phyloP scores from a whole-genome alignment of 2,329 filamentous ascomycete species.

The Nothopassalora personata region DNA sequence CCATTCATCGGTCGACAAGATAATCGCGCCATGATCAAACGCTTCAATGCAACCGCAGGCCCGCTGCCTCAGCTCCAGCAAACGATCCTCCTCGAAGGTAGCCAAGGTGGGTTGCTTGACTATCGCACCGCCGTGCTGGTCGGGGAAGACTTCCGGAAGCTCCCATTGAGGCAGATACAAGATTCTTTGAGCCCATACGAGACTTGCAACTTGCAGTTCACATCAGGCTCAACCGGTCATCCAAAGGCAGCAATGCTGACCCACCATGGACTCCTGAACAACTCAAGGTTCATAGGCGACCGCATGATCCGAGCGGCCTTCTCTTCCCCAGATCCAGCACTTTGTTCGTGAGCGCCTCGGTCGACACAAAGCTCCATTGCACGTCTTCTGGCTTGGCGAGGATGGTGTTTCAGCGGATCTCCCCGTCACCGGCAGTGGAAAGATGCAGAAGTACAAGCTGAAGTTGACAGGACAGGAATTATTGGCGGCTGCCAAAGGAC shows the following conservation, averaged over 20 bases:
- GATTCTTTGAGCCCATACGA: slow-evolving; percentile 57
- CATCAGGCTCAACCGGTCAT: slow-evolving; percentile 66
- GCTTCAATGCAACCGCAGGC: slow-evolving; percentile 13
- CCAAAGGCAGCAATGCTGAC: slow-evolving; percentile 73
- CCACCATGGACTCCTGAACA: slow-evolving; percentile 29
- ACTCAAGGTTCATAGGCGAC: slow-evolving; percentile 49
- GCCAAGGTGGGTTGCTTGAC: slow-evolving; percentile 17
- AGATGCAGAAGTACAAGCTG: slow-evolving; percentile 42
- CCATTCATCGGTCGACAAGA: slow-evolving; percentile 61
- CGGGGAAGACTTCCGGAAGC: slow-evolving; percentile 48
- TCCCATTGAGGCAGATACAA: slow-evolving; percentile 49
- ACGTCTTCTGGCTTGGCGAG: slow-evolving; percentile 70
- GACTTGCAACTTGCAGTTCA: slow-evolving; percentile 70
- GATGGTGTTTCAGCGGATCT: slow-evolving; percentile 33
- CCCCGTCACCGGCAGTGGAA: slow-evolving; percentile 42
- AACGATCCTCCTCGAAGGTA: slow-evolving; percentile 25
- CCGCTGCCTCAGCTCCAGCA: slow-evolving; percentile 21
- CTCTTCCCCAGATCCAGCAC: slow-evolving; percentile 8
- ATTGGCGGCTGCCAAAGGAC: slow-evolving; percentile 13
- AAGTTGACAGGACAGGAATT: slow-evolving; percentile 13
- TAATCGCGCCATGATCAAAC: slow-evolving; percentile 53
- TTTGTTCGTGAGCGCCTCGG: slow-evolving; percentile 13
- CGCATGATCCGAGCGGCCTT: slow-evolving; percentile 49
- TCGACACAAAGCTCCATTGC: slow-evolving; percentile 51
- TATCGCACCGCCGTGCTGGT: slow-evolving; percentile 32